A percentile compares a stretch with the other conserved stretches of the same genome.
These are phyloP conservation scores for Pisolithus marmoratus DNA, from an alignment of 768 basidiomycete genomes.

Conservation along the genomic window DNA sequence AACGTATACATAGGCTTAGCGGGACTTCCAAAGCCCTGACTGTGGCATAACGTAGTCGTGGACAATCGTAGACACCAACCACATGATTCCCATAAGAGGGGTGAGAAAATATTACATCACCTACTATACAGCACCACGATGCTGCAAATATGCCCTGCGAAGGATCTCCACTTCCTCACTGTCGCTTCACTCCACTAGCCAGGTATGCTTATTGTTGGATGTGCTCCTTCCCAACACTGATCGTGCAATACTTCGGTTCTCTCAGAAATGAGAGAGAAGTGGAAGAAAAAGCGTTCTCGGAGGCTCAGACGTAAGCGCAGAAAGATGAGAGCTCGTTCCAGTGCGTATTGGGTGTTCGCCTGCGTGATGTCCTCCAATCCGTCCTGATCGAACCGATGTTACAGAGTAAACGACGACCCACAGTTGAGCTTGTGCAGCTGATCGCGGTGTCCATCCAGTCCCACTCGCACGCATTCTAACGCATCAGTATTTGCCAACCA, in stretches of 20 bases:
- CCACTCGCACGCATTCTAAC: neutral
- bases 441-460: neutral
- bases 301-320: constrained; percentile 91
- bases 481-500: constrained; percentile 1
- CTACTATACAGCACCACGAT: constrained; percentile 31
- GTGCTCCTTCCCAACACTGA: neutral
- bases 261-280: constrained; percentile 92
- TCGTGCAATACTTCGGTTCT: too few species aligned
- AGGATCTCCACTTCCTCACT: constrained; percentile 13
- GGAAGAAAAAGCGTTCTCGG: constrained; percentile 94
- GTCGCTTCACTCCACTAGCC: constrained; percentile 25
- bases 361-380: neutral
- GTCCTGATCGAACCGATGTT: neutral
- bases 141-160: constrained; percentile 22
- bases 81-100: too few species aligned
- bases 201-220: constrained; percentile 12
- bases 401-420: constrained; percentile 32
- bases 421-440: constrained; percentile 25
- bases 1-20: too few species aligned
- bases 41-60: too few species aligned
- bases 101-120: constrained; percentile 24
- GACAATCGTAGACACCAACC: too few species aligned
- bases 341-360: constrained; percentile 41
- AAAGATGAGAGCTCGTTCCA: constrained; percentile 95
- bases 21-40: too few species aligned